These are phyloP conservation scores for Catenaria anguillulae DNA, from an alignment of 371 early-diverging fungal species.

Conservation along the genomic window DNA sequence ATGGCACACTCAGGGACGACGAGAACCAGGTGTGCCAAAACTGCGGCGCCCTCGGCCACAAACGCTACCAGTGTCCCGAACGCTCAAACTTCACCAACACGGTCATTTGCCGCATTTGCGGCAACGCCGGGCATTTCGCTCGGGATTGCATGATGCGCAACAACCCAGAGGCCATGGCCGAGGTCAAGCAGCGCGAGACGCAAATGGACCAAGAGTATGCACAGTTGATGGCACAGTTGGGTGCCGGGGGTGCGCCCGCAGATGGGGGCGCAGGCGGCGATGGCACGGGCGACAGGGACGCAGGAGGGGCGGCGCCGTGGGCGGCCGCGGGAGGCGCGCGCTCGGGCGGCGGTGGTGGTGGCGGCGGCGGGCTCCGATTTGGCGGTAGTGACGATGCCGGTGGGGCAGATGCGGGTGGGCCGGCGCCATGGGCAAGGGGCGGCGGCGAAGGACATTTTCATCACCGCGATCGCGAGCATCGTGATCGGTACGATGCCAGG, in stretches of 20 bases:
- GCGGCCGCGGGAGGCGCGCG: neutral
- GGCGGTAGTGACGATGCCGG: neutral
- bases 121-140: constrained; percentile 80
- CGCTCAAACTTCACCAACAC: constrained; percentile 67
- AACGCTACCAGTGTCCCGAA: constrained; percentile 87
- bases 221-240: constrained; percentile 78
- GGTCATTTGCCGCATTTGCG: constrained; percentile 78
- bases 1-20: constrained; percentile 39
- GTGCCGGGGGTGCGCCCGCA: constrained; percentile 20
- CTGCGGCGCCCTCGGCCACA: constrained; percentile 84
- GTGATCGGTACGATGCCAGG: no score
- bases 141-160: constrained; percentile 67
- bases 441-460: no score
- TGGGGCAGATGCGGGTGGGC: neutral
- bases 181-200: constrained; percentile 56
- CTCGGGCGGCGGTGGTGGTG: neutral
- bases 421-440: neutral
- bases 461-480: no score
- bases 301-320: no score
- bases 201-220: constrained; percentile 76
- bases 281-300: no score
- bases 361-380: neutral
- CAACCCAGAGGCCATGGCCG: constrained; percentile 51
- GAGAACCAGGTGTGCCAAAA: constrained; percentile 85
- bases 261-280: no score